A percentile compares a stretch with the other conserved stretches of the same genome.
Conservation (phyloP, 2,329 filamentous ascomycete species). For the Colletotrichum sp. region DNA sequence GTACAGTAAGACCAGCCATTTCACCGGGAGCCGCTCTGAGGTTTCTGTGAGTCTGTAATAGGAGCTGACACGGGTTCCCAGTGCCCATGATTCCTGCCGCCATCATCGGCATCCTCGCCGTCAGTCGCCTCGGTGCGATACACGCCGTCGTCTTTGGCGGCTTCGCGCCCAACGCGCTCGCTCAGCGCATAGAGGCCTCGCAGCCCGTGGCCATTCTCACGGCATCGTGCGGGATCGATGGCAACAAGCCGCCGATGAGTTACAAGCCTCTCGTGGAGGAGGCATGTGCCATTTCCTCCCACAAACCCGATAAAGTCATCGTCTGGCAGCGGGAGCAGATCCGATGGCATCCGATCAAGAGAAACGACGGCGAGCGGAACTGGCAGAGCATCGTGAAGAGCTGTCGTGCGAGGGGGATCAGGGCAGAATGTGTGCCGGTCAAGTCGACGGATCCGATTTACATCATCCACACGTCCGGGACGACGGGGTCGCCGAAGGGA, state of each 20-base stretch:
- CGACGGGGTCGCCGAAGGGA: constrained; percentile 83
- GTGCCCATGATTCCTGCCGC: constrained; percentile 96
- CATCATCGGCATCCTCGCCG: constrained; percentile 84
- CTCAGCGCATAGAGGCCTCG: constrained; percentile 87
- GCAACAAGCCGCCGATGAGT: constrained; percentile 77
- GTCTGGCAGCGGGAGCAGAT: constrained; percentile 85
- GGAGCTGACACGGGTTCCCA: constrained; percentile 34
- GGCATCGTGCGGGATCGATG: constrained; percentile 91
- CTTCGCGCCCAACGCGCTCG: constrained; percentile 81
- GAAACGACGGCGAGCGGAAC: constrained; percentile 72
- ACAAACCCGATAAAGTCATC: constrained; percentile 76
- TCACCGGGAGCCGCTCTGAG: not conserved
- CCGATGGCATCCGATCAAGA: constrained; percentile 74
- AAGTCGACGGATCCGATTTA: constrained; percentile 82
- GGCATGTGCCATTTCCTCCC: constrained; percentile 68
- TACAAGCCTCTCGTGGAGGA: constrained; percentile 81
- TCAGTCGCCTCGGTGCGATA: constrained; percentile 81
- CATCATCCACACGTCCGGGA: constrained; percentile 88
- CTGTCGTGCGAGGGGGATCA: constrained; percentile 69
- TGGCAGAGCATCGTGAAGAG: constrained; percentile 82
- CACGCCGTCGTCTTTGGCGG: constrained; percentile 95
- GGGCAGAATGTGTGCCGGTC: constrained; percentile 78
- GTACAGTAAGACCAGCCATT: constrained; percentile 69
- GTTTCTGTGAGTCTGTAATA: not conserved
- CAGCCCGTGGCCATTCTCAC: constrained; percentile 80